Evolutionary conservation across 176 grass and related monocot species (phyloP).

Genomic region (Musa itinerans): DNA sequence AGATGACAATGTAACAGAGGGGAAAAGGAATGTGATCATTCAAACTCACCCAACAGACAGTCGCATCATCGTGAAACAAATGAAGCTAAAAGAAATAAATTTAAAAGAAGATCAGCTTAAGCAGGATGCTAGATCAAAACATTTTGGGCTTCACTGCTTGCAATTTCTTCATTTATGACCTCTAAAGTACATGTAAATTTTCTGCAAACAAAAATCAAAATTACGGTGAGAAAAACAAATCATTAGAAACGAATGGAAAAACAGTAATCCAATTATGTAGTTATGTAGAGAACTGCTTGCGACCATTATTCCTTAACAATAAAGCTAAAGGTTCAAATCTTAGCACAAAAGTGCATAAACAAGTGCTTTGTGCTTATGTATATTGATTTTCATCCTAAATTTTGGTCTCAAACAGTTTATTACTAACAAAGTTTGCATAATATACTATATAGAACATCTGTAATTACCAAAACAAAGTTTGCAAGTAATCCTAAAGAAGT

Average conservation of each 20-base stretch:
- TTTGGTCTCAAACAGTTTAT: too few relatives aligned
- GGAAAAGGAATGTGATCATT: neutral
- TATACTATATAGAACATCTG: constrained; percentile 50
- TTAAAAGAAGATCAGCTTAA: neutral
- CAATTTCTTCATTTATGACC: neutral
- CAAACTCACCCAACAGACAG: neutral
- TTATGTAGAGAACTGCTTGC: neutral
- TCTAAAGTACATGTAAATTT: constrained; percentile 3
- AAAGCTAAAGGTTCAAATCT: neutral
- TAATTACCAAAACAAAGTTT: neutral
- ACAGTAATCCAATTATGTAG: neutral
- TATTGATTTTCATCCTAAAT: too few relatives aligned
- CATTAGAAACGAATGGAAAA: neutral
- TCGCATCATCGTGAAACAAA: neutral
- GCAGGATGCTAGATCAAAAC: neutral
- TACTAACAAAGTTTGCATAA: too few relatives aligned
- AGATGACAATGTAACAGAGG: neutral
- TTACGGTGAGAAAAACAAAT: neutral
- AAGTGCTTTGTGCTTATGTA: neutral
- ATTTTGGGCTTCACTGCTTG: neutral
- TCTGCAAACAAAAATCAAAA: neutral
- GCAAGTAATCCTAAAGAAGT: too few relatives aligned
- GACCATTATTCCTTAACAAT: neutral
- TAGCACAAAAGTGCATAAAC: neutral
- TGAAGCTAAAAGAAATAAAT: neutral